These are phyloP conservation scores for Diaporthe destruens DNA, from an alignment of 2,329 filamentous ascomycete genomes.

Conservation along the genomic window DNA sequence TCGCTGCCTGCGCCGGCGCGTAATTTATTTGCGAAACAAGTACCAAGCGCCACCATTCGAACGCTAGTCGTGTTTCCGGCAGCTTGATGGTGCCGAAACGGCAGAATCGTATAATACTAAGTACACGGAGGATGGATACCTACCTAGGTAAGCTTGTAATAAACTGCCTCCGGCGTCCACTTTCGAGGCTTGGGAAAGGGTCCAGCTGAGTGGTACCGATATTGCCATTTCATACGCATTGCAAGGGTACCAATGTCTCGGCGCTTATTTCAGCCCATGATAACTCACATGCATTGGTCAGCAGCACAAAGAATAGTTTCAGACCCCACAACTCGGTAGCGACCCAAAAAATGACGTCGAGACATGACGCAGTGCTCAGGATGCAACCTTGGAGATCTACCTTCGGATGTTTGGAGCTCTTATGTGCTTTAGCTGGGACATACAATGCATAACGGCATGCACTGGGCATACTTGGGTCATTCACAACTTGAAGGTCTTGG, in stretches of 20 bases:
- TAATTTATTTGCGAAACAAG: background rate
- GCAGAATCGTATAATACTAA: background rate
- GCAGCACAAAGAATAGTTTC: background rate
- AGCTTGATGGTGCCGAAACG: background rate
- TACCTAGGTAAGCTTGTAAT: too few relatives aligned
- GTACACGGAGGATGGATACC: too few relatives aligned
- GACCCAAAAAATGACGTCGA: background rate
- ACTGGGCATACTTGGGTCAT: background rate
- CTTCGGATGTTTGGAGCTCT: background rate
- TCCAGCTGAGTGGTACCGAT: background rate
- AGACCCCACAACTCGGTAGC: background rate
- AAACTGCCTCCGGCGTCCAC: background rate
- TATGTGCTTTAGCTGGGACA: background rate
- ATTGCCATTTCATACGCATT: background rate
- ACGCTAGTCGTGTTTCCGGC: background rate
- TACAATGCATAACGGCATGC: background rate
- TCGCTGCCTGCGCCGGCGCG: conserved; percentile 19
- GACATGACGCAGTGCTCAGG: background rate
- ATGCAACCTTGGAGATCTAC: background rate
- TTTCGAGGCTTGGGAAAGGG: background rate
- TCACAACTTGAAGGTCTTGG: too few relatives aligned
- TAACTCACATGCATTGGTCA: conserved; percentile 3
- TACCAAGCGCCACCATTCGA: background rate
- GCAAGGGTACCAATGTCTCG: background rate
- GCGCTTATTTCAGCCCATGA: conserved; percentile 6